Conservation (phyloP, 345 rosid species). For the Eutrema heterophyllum region DNA sequence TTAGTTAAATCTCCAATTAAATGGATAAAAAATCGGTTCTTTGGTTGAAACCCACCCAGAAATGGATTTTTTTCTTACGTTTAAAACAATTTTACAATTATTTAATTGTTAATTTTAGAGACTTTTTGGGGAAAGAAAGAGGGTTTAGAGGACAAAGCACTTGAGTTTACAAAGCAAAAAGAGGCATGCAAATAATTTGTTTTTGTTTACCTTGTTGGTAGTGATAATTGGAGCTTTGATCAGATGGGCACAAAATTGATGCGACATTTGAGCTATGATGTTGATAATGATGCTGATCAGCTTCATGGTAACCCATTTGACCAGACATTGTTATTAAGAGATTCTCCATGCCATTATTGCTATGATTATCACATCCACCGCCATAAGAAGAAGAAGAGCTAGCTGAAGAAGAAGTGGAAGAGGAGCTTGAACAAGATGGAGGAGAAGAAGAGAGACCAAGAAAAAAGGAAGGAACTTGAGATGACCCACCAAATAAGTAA, state of each 20-base stretch:
- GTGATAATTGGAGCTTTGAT: slow-evolving; percentile 56
- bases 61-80: neutral
- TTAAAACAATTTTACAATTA: slow-evolving; percentile 4
- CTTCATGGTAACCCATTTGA: slow-evolving; percentile 68
- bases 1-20: neutral
- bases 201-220: slow-evolving; percentile 58
- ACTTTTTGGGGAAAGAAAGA: slow-evolving; percentile 33
- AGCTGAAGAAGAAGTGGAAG: slow-evolving; percentile 35
- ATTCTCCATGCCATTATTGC: slow-evolving; percentile 40
- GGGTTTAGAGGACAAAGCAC: slow-evolving; percentile 16
- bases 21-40: neutral
- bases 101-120: slow-evolving; percentile 2
- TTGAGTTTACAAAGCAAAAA: neutral
- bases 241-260: slow-evolving; percentile 55
- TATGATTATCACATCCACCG: slow-evolving; percentile 29
- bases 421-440: slow-evolving; percentile 33
- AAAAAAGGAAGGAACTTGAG: slow-evolving; percentile 26
- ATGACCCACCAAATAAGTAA: slow-evolving; percentile 30
- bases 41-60: slow-evolving; percentile 30
- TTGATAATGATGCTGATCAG: slow-evolving; percentile 39
- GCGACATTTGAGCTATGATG: slow-evolving; percentile 35
- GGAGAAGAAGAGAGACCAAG: slow-evolving; percentile 21
- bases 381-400: slow-evolving; percentile 56
- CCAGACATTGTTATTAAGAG: slow-evolving; percentile 43
- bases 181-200: slow-evolving; percentile 26